Conservation (phyloP, 2,329 filamentous ascomycete genomes). For the Decorospora gaudefroyi region DNA sequence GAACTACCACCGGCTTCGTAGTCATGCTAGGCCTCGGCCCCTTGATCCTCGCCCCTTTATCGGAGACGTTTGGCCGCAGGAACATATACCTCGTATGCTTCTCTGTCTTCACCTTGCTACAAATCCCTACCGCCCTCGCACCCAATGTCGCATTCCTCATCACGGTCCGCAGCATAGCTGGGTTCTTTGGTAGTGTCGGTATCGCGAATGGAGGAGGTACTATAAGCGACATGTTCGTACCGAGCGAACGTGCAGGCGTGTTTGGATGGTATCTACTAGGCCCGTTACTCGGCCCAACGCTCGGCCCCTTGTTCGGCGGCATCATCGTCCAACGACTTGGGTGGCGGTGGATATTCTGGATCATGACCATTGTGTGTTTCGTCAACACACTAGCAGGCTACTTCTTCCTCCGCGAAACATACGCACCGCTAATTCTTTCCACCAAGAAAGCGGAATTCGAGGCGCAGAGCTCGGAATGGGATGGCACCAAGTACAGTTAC, state of each 20-base stretch:
- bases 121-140: conserved; percentile 54
- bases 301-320: conserved; percentile 53
- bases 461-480: conserved; percentile 23
- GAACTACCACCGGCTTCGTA: conserved; percentile 57
- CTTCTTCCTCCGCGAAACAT: conserved; percentile 53
- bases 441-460: conserved; percentile 45
- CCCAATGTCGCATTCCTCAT: conserved; percentile 55
- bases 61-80: conserved; percentile 55
- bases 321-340: conserved; percentile 52
- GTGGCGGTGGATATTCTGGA: conserved; percentile 57
- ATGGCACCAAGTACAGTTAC: conserved; percentile 47
- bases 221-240: conserved; percentile 58
- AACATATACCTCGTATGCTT: conserved; percentile 54
- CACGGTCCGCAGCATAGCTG: conserved; percentile 52
- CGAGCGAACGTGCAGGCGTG: conserved; percentile 52
- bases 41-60: conserved; percentile 53
- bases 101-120: conserved; percentile 51
- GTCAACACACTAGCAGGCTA: conserved; percentile 51
- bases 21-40: conserved; percentile 56
- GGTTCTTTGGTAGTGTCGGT: conserved; percentile 57
- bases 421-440: conserved; percentile 50
- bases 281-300: conserved; percentile 50
- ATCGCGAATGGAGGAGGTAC: conserved; percentile 59
- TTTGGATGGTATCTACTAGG: conserved; percentile 55
- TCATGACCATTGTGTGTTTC: conserved; percentile 51